phyloP scores from a whole-genome alignment of 1,284 basidiomycete genomes.

The Mycosarcoma mackinlayi region DNA sequence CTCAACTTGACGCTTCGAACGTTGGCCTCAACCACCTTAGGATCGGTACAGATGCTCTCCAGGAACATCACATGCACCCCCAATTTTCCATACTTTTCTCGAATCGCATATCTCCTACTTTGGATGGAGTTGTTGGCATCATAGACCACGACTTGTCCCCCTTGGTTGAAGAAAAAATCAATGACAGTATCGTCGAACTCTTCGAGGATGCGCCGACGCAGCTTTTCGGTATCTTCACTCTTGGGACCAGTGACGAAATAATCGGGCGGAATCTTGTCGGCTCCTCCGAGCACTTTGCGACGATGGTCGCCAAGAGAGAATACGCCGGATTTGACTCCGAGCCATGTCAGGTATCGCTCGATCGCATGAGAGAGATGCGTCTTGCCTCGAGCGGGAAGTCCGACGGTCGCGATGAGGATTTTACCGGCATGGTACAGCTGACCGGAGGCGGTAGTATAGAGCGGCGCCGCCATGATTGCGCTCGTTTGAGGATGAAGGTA shows the following conservation, averaged over 20 bases:
- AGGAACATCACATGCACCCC: slow-evolving; percentile 91
- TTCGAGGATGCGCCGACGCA: slow-evolving; percentile 79
- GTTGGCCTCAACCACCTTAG: slow-evolving; percentile 87
- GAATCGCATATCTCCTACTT: slow-evolving; percentile 76
- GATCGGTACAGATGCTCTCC: slow-evolving; percentile 74
- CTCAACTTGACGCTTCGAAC: slow-evolving; percentile 97
- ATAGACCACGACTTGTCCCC: slow-evolving; percentile 96
- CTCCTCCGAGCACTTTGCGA: slow-evolving; percentile 86
- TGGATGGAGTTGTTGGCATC: slow-evolving; percentile 96
- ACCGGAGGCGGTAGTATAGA: slow-evolving; percentile 70
- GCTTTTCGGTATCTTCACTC: slow-evolving; percentile 76
- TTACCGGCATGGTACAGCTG: slow-evolving; percentile 93
- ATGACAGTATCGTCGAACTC: slow-evolving; percentile 88
- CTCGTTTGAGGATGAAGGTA: too few relatives aligned
- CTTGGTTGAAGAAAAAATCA: slow-evolving; percentile 82
- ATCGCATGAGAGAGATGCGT: slow-evolving; percentile 95
- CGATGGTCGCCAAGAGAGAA: slow-evolving; percentile 95
- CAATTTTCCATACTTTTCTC: slow-evolving; percentile 81
- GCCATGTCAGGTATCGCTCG: slow-evolving; percentile 96
- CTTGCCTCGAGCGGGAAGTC: slow-evolving; percentile 86
- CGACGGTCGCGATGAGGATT: slow-evolving; percentile 90
- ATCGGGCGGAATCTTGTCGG: slow-evolving; percentile 86
- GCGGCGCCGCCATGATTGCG: slow-evolving; percentile 66
- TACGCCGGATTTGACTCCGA: slow-evolving; percentile 93
- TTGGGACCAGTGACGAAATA: slow-evolving; percentile 79